Evolutionary conservation across 2,329 filamentous ascomycete species (phyloP).

Genomic region (Clarireedia monteithiana): DNA sequence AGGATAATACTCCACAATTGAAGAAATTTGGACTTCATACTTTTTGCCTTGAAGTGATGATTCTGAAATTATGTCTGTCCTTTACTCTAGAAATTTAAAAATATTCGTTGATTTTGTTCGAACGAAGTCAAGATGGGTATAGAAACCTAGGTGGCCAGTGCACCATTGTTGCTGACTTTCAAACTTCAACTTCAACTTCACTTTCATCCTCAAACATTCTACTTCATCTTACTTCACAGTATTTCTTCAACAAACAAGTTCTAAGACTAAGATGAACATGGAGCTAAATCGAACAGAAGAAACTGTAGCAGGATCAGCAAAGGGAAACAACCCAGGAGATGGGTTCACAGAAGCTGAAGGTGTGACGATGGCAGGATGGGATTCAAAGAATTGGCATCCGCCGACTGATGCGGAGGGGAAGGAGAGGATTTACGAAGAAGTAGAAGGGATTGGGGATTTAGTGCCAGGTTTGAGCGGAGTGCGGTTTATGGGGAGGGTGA

Average conservation of each 20-base stretch:
- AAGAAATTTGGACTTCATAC: constrained; percentile 1
- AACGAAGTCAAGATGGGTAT: not conserved
- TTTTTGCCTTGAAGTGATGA: not conserved
- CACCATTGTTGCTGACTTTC: too few relatives aligned
- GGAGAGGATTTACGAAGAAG: constrained; percentile 37
- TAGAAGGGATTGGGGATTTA: constrained; percentile 37
- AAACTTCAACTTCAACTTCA: not conserved
- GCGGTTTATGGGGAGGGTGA: constrained; percentile 45
- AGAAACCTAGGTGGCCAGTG: not conserved
- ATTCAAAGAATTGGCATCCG: constrained; percentile 34
- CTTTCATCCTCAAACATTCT: not conserved
- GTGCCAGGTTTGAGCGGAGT: constrained; percentile 42
- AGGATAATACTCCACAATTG: not conserved
- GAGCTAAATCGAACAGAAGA: not conserved
- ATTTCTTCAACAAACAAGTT: constrained; percentile 17
- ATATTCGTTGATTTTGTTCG: too few relatives aligned
- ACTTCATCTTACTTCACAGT: not conserved
- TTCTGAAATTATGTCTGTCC: not conserved
- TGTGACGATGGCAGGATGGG: constrained; percentile 32
- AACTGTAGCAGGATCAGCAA: not conserved
- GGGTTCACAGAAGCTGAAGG: constrained; percentile 46
- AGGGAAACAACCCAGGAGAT: constrained; percentile 32
- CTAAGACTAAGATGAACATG: constrained; percentile 23
- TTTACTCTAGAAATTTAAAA: too few relatives aligned
- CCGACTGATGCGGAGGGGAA: constrained; percentile 33